These are phyloP conservation scores for Stachybotrys chartarum DNA, from an alignment of 2,329 filamentous ascomycete genomes.

Conservation along the genomic window DNA sequence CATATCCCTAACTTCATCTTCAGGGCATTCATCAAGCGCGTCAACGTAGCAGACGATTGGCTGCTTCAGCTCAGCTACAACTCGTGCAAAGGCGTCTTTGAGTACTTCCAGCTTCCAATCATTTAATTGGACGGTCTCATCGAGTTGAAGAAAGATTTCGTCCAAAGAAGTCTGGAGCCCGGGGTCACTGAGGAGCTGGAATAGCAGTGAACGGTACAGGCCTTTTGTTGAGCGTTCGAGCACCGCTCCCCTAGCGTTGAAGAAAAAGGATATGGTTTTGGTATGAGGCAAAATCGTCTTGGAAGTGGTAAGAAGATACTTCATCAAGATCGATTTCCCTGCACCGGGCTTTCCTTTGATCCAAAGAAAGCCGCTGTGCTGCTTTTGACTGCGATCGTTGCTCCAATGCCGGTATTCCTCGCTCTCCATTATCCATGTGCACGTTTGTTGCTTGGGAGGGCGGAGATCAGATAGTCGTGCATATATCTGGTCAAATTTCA, in stretches of 20 bases:
- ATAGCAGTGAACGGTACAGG: background rate
- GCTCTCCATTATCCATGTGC: too few relatives aligned
- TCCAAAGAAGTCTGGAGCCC: background rate
- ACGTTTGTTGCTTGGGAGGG: too few relatives aligned
- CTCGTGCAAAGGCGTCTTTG: background rate
- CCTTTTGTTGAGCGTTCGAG: background rate
- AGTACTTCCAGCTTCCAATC: background rate
- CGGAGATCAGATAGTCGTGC: too few relatives aligned
- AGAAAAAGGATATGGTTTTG: background rate
- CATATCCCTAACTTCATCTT: background rate
- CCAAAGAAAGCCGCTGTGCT: background rate
- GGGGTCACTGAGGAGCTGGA: background rate
- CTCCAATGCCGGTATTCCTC: too few relatives aligned
- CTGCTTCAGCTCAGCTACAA: constrained; percentile 1
- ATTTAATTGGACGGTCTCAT: background rate
- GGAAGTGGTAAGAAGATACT: background rate
- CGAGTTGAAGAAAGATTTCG: too few relatives aligned
- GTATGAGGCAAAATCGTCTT: background rate
- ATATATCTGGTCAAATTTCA: too few relatives aligned
- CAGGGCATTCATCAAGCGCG: background rate
- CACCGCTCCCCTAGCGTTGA: background rate
- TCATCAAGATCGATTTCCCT: constrained; percentile 1
- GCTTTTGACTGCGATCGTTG: background rate
- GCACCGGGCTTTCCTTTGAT: background rate
- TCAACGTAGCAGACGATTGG: background rate